Evolutionary conservation across 257 asterid genomes (phyloP).

Genomic region (Prunella vulgaris): DNA sequence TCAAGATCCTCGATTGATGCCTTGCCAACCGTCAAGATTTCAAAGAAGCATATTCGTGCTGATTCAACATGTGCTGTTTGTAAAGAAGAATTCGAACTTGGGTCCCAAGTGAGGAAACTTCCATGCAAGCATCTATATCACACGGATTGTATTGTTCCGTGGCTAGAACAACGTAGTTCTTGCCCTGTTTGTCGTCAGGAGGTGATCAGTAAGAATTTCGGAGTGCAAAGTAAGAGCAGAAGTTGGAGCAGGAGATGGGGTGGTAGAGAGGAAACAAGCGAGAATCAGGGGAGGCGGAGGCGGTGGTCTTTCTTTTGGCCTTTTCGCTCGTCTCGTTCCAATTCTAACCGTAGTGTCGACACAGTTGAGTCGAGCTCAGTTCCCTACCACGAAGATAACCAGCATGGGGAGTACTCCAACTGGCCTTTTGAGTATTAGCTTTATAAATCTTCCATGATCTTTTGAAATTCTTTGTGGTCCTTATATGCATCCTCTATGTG

Average conservation of each 20-base stretch:
- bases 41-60: conserved; percentile 65
- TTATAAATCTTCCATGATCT: background rate
- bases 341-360: conserved; percentile 28
- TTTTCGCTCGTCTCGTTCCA: conserved; percentile 54
- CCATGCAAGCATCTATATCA: conserved; percentile 87
- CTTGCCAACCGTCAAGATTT: conserved; percentile 66
- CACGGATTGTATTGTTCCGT: conserved; percentile 78
- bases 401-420: conserved; percentile 45
- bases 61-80: conserved; percentile 83
- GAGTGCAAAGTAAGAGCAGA: conserved; percentile 43
- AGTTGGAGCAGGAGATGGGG: conserved; percentile 44
- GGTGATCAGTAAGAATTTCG: conserved; percentile 33
- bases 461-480: conserved; percentile 26
- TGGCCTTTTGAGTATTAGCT: conserved; percentile 70
- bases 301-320: conserved; percentile 90
- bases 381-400: conserved; percentile 44
- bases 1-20: conserved; percentile 66
- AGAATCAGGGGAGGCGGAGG: conserved; percentile 37
- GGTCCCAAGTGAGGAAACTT: conserved; percentile 57
- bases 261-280: conserved; percentile 34
- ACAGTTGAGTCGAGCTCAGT: conserved; percentile 49
- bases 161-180: conserved; percentile 72
- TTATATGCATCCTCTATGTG: conserved; percentile 31
- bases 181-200: conserved; percentile 92
- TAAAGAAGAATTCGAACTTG: conserved; percentile 71